phyloP scores from a whole-genome alignment of 371 early-diverging fungal species.

The Mortierella sp. region DNA sequence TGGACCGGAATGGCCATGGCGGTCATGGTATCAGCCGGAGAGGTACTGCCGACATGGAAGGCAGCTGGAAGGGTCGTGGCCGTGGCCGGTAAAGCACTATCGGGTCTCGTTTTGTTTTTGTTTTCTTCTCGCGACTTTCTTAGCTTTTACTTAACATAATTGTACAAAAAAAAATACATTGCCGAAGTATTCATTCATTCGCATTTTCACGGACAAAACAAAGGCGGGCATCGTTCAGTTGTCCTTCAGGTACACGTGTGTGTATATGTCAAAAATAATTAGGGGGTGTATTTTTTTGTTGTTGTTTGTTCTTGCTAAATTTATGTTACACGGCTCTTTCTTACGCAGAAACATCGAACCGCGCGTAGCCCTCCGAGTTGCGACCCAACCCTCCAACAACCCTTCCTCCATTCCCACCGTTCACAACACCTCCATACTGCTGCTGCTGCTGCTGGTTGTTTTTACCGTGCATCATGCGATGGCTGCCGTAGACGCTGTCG shows the following conservation, averaged over 20 bases:
- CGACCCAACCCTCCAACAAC: constrained; percentile 25
- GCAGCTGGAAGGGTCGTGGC: constrained; percentile 47
- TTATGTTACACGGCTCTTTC: constrained; percentile 5
- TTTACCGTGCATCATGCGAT: constrained; percentile 16
- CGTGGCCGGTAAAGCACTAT: constrained; percentile 27
- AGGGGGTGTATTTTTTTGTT: constrained; percentile 1
- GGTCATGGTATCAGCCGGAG: constrained; percentile 20
- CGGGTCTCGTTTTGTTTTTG: background rate
- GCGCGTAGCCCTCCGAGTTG: constrained; percentile 48
- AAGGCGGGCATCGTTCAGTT: background rate
- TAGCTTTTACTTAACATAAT: background rate
- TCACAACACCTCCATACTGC: background rate
- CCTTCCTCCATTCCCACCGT: constrained; percentile 22
- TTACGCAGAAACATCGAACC: constrained; percentile 42
- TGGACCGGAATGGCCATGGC: constrained; percentile 39
- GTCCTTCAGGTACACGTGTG: background rate
- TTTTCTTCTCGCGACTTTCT: background rate
- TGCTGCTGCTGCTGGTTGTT: no score
- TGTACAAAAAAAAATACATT: background rate
- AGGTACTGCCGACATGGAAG: constrained; percentile 28
- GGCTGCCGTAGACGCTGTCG: constrained; percentile 49
- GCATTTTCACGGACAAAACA: background rate
- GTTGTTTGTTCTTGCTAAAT: background rate
- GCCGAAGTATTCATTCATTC: background rate
- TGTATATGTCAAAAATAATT: background rate